Percentiles rank a stretch among this genome's conserved stretches.
phyloP scores from a whole-genome alignment of 139 green algal species.

The Volvox reticuliferus region DNA sequence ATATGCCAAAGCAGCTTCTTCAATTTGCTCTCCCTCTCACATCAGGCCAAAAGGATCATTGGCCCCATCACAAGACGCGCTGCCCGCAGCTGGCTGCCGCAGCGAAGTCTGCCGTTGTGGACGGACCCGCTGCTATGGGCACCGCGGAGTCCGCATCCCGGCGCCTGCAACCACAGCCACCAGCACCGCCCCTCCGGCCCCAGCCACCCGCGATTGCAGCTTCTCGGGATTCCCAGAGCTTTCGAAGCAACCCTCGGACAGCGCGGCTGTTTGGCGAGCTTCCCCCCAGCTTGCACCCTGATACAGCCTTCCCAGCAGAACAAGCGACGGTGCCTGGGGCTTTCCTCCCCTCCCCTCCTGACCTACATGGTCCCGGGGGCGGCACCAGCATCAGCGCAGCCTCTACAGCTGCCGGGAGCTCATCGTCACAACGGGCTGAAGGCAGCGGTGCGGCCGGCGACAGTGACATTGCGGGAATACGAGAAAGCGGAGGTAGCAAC shows the following conservation, averaged over 20 bases:
- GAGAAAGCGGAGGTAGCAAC: not conserved
- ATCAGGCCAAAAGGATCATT: slow-evolving; percentile 38
- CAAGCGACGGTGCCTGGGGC: no score
- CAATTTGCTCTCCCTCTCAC: not conserved
- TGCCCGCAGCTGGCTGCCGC: not conserved
- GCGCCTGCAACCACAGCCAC: not conserved
- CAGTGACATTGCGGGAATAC: not conserved
- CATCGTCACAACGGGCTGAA: not conserved
- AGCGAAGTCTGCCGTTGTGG: not conserved
- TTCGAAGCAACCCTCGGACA: not conserved
- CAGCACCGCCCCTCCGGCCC: not conserved
- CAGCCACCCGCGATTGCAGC: not conserved
- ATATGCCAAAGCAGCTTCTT: no score
- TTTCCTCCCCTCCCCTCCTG: no score
- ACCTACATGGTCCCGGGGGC: no score
- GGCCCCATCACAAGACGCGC: slow-evolving; percentile 34
- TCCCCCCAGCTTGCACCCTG: not conserved
- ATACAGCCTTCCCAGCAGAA: no score
- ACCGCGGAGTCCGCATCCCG: not conserved
- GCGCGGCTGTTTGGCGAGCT: not conserved
- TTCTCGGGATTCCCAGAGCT: not conserved
- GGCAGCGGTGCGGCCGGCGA: no score
- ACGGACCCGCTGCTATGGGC: not conserved
- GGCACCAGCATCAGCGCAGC: not conserved
- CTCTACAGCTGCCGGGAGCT: not conserved